Evolutionary conservation across 805 yeast species (phyloP), one percentile per base, ranked within the genome.

Genomic region (Saccharomycopsis selenospora): DNA sequence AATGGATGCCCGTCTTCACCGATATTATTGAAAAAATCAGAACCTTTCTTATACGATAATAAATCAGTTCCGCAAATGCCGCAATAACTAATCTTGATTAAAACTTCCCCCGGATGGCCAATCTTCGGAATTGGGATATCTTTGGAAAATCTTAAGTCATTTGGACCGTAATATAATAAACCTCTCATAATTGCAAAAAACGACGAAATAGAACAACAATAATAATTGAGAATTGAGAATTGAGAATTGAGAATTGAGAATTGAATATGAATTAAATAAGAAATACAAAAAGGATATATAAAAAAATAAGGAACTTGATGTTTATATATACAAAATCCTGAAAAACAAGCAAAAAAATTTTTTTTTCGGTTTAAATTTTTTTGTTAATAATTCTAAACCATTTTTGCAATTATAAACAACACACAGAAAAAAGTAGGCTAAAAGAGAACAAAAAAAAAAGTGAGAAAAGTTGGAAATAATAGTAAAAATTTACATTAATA

Each of bases 11-110:
- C 71, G 46, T 48, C 45, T 17, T 33, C 36, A 13, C 54, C 44
- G 24, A 47, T 14, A 18, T 57, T 54, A 4, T 68, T 71, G 62
- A 77, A 77, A 60, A 81, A 78, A 48, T 75, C 75, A 3, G 85
- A 82, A 0, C 80, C 82, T 25, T 73, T 77, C 22, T 63, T 55
- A 55, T 68, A 79, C 59, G 80, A 78, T 56, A 78, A 80, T 36
- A 79, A 61, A 58, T 79, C 85, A 1, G 82, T 72, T 25, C 85
- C 85, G 57, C 85, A 80, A 41, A 79, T 78, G 4, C 85, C 85
- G 57, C 83, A 77, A 58, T 67, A 75, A 13, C 66, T 55, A 10
- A 74, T 67, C 20, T 68, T 72, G 26, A 75, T 57, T 8, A 71
- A 61, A 8, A 73, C 65, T 45, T 74, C 77, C 40, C 66, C 67